phyloP scores from a whole-genome alignment of 805 yeast species.

The Tetrapisispora pingtungensis region DNA sequence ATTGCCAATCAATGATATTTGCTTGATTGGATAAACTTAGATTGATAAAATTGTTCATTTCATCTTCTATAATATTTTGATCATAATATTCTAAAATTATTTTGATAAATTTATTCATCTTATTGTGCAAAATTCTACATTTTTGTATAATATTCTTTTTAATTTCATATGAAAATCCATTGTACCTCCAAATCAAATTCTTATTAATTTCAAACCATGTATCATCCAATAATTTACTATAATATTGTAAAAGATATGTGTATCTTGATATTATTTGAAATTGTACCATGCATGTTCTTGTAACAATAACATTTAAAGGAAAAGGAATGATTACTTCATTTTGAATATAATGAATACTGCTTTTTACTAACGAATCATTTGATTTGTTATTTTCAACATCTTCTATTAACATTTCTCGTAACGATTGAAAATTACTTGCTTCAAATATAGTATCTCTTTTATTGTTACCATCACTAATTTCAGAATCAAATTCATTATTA shows the following conservation, averaged over 20 bases:
- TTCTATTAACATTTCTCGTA: constrained; percentile 36
- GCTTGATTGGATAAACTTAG: not conserved
- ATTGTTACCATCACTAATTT: constrained; percentile 4
- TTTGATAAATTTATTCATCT: constrained; percentile 29
- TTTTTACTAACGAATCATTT: constrained; percentile 10
- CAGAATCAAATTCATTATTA: not conserved
- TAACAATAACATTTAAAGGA: constrained; percentile 70
- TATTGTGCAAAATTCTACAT: constrained; percentile 44
- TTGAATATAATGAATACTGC: constrained; percentile 40
- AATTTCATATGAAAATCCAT: constrained; percentile 34
- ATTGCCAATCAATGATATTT: constrained; percentile 14
- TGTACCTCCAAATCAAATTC: constrained; percentile 57
- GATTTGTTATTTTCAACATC: constrained; percentile 26
- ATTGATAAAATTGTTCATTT: constrained; percentile 8
- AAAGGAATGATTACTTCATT: constrained; percentile 64
- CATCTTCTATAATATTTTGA: constrained; percentile 18
- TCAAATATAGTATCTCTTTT: constrained; percentile 30
- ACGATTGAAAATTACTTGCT: constrained; percentile 35
- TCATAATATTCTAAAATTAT: constrained; percentile 17
- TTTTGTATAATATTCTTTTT: constrained; percentile 45
- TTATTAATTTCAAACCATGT: constrained; percentile 60
- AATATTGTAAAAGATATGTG: constrained; percentile 50
- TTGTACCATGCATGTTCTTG: constrained; percentile 60
- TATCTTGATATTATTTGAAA: constrained; percentile 75
- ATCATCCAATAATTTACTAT: constrained; percentile 47